phyloP scores from a whole-genome alignment of 176 grass and related monocot species.

The Chloris gayana region DNA sequence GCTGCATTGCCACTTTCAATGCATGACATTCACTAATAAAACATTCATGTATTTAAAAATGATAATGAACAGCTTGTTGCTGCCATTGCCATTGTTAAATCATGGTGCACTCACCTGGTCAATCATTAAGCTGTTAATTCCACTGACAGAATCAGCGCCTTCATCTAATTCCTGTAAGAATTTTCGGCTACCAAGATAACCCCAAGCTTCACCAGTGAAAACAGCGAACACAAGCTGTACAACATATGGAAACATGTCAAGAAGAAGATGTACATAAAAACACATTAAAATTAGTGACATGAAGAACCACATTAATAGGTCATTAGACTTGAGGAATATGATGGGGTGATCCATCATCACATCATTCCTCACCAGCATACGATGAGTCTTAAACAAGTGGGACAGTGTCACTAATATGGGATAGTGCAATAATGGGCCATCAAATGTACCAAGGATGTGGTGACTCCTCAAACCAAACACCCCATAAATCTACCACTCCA shows the following conservation, averaged over 20 bases:
- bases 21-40: slow-evolving; percentile 45
- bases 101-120: slow-evolving; percentile 65
- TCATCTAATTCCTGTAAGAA: slow-evolving; percentile 86
- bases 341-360: not conserved
- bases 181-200: slow-evolving; percentile 93
- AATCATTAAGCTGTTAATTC: slow-evolving; percentile 74
- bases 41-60: not conserved
- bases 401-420: not conserved
- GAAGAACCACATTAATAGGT: slow-evolving; percentile 14
- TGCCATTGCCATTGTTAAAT: not conserved
- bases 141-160: slow-evolving; percentile 70
- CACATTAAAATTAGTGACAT: not conserved
- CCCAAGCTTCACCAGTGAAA: slow-evolving; percentile 97
- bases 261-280: slow-evolving; percentile 23
- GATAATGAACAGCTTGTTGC: slow-evolving; percentile 9
- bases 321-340: not conserved
- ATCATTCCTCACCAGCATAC: not conserved
- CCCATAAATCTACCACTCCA: slow-evolving; percentile 28
- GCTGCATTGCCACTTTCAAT: slow-evolving; percentile 5
- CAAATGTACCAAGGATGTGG: not conserved
- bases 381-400: not conserved
- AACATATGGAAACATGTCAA: slow-evolving; percentile 26
- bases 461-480: not conserved
- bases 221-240: slow-evolving; percentile 81
- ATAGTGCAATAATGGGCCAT: not conserved